phyloP scores from a whole-genome alignment of 2,329 filamentous ascomycete genomes.

The Ceratocystis albifundus region DNA sequence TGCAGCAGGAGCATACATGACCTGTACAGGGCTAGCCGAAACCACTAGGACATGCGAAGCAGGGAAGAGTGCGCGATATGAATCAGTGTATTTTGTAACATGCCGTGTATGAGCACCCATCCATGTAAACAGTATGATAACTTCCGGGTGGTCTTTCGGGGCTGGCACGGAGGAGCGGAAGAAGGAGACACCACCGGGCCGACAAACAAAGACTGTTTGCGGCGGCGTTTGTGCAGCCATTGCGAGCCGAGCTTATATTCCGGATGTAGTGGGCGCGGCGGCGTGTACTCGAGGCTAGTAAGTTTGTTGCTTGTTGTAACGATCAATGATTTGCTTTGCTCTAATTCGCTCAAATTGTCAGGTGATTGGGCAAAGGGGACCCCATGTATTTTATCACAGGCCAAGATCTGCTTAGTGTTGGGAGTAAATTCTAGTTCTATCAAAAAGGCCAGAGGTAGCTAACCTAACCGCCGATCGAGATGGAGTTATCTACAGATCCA shows the following conservation, averaged over 20 bases:
- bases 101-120: constrained; percentile 40
- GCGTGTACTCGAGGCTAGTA: not conserved
- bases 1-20: not conserved
- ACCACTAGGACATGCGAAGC: constrained; percentile 38
- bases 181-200: not conserved
- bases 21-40: not conserved
- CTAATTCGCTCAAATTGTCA: not conserved
- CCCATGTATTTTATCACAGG: not conserved
- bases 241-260: not conserved
- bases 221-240: not conserved
- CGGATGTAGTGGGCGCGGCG: not conserved
- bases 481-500: too few relatives aligned
- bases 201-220: not conserved
- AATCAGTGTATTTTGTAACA: constrained; percentile 40
- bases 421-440: not conserved
- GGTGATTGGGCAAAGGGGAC: not conserved
- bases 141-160: constrained; percentile 31
- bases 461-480: not conserved
- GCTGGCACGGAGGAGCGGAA: not conserved
- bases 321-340: not conserved
- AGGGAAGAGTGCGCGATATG: constrained; percentile 38
- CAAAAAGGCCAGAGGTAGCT: not conserved
- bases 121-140: constrained; percentile 41
- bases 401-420: not conserved
- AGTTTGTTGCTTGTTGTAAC: not conserved